Base-by-base conservation (phyloP, 2,329 filamentous ascomycete species). In the Trichoderma aggressivum region DNA sequence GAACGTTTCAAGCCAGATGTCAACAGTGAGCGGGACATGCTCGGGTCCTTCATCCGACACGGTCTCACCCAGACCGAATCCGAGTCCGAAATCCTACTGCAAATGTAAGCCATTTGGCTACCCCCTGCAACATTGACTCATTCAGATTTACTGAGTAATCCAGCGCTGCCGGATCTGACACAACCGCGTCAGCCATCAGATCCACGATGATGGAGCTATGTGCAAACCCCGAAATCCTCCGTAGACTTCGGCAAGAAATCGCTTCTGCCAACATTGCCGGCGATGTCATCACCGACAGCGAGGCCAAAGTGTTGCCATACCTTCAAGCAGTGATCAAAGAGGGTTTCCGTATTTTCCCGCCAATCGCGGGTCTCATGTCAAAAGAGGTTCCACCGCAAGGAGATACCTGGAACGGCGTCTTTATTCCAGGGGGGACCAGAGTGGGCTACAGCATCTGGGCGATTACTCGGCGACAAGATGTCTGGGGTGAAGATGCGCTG, bases 161-260 rank as follows among this genome's bases (percentile, higher is more conserved):
- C 59, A 83, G 83, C 53, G 80, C 87, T 6, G 87, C 87, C 5
- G 88, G 88, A 5, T 86, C 86, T 0, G 88, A 90, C 72, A 89
- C 86, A 3, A 88, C 87, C 0, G 86, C 88, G 0, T 87, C 86
- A 0, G 83, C 83, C 2, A 83, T 90, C 11, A 84, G 88, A 3
- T 80, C 84, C 47, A 87, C 84, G 1, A 73, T 89, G 69, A 81
- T 89, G 26, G 83, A 86, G 75, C 76, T 89, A 70, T 82, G 85
- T 26, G 86, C 83, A n/a, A 84, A 82, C 28, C 84, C 85, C 0
- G 80, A 79, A 1, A 82, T 87, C 0, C 82, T 85, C 70, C 70
- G 74, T 5, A 84, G 81, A 78, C 78, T 90, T 0, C 82, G 83
- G 6, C 50, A 58, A 55, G 78, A 76, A 43, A 78, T 76, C 30